A percentile compares a stretch with the other conserved stretches of the same genome.
Evolutionary conservation across 140 eudicot species (phyloP).

Genomic region (Erigeron philadelphicus): DNA sequence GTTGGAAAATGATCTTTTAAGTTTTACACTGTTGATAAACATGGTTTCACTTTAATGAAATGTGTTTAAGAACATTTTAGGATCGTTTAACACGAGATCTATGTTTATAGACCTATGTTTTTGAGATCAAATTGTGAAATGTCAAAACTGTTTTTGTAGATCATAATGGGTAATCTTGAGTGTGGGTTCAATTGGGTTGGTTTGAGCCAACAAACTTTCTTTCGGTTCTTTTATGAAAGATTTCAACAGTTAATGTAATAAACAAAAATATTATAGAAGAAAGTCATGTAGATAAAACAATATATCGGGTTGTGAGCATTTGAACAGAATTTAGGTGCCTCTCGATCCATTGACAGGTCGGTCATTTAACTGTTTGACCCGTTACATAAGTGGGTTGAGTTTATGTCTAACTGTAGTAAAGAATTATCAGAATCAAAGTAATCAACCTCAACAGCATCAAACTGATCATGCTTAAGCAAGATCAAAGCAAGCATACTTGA

Average conservation of each 20-base stretch:
- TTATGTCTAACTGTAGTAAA: not conserved
- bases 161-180: not conserved
- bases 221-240: not conserved
- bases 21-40: too few relatives aligned
- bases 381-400: not conserved
- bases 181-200: not conserved
- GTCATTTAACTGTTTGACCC: not conserved
- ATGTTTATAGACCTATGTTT: too few relatives aligned
- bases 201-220: not conserved
- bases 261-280: not conserved
- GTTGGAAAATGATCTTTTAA: too few relatives aligned
- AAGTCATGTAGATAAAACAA: not conserved
- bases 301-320: not conserved
- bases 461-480: conserved; percentile 78
- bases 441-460: conserved; percentile 80
- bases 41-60: too few relatives aligned
- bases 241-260: not conserved
- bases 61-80: too few relatives aligned
- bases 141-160: too few relatives aligned
- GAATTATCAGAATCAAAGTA: conserved; percentile 20
- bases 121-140: too few relatives aligned
- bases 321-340: not conserved
- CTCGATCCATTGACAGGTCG: not conserved
- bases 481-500: conserved; percentile 69
- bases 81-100: too few relatives aligned